Evolutionary conservation across 345 rosid species (phyloP).

Genomic region (Eucalyptus tenuipes): DNA sequence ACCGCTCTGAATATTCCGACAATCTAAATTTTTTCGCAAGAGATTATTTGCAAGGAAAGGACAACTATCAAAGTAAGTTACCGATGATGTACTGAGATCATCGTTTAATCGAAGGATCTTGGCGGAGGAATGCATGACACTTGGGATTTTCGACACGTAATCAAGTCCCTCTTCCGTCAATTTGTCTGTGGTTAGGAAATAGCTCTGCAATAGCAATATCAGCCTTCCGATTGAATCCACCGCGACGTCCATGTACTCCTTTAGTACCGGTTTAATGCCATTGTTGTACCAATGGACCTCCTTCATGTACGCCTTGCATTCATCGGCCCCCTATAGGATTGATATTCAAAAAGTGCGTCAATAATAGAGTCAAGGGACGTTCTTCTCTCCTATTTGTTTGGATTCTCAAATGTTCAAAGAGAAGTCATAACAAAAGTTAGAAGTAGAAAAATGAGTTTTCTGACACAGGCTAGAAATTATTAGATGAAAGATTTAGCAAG

Average conservation of each 20-base stretch:
- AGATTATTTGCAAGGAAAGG: background rate
- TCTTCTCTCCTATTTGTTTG: background rate
- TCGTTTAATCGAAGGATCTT: background rate
- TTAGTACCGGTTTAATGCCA: background rate
- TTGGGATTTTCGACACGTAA: background rate
- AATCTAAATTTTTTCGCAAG: background rate
- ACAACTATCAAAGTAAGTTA: background rate
- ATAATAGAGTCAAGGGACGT: background rate
- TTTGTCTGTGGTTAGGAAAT: background rate
- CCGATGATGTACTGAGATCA: conserved; percentile 6
- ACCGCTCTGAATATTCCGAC: background rate
- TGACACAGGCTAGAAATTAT: background rate
- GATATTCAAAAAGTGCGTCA: background rate
- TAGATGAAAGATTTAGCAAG: background rate
- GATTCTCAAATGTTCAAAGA: background rate
- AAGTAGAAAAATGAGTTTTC: background rate
- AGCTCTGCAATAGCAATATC: background rate
- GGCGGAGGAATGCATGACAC: background rate
- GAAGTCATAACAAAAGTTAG: background rate
- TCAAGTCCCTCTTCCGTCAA: background rate
- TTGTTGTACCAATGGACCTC: conserved; percentile 4
- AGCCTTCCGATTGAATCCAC: background rate
- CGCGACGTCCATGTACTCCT: background rate
- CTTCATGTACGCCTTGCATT: background rate
- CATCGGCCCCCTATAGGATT: background rate